Conservation (phyloP, 768 basidiomycete species). For the Calocera viscosa region DNA sequence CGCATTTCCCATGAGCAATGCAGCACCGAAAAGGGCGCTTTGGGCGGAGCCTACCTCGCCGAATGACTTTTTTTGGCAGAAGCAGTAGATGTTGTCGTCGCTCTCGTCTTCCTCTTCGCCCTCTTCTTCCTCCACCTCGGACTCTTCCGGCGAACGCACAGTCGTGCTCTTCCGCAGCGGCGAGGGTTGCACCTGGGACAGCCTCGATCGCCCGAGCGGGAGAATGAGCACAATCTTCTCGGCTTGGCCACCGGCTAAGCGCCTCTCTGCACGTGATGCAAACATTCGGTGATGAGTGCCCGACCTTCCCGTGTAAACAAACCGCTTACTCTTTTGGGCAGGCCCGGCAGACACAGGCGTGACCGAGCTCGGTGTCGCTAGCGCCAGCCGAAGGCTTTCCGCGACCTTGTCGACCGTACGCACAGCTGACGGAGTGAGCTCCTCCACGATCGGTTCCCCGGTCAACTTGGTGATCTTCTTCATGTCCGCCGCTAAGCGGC, state of each 20-base stretch:
- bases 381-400: background rate
- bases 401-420: background rate
- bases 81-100: constrained; percentile 53
- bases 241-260: background rate
- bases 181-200: constrained; percentile 6
- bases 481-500: constrained; percentile 3
- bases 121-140: constrained; percentile 33
- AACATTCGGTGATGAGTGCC: background rate
- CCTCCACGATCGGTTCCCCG: constrained; percentile 6
- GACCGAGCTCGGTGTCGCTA: background rate
- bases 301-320: background rate
- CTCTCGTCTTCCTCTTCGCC: constrained; percentile 35
- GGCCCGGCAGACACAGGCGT: background rate
- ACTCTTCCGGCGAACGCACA: background rate
- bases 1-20: constrained; percentile 28
- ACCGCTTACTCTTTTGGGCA: background rate
- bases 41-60: constrained; percentile 36
- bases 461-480: constrained; percentile 9
- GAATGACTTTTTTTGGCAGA: constrained; percentile 49
- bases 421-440: background rate
- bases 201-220: background rate
- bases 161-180: constrained; percentile 4
- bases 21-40: background rate
- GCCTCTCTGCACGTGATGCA: constrained; percentile 1
- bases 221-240: constrained; percentile 2